A percentile compares a stretch with the other conserved stretches of the same genome.
Conservation (phyloP, 805 yeast species). For the Kazachstania viticola region DNA sequence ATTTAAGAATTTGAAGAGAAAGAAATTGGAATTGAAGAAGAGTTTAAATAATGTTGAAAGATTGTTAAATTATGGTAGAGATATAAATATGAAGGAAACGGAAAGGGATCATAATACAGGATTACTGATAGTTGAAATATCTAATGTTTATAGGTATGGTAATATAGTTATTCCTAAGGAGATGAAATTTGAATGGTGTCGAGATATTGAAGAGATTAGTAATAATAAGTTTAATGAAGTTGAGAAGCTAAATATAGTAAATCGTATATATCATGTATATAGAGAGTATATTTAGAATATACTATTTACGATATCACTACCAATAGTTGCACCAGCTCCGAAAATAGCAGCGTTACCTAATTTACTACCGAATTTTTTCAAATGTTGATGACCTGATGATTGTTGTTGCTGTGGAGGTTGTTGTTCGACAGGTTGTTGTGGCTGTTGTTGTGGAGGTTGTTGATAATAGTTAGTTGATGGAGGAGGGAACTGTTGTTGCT, state of each 20-base stretch:
- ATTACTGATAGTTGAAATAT: constrained; percentile 51
- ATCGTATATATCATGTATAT: constrained; percentile 44
- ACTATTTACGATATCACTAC: constrained; percentile 53
- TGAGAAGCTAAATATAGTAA: constrained; percentile 37
- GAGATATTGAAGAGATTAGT: constrained; percentile 52
- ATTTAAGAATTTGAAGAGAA: constrained; percentile 18
- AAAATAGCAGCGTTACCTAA: constrained; percentile 88
- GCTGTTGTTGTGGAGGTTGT: constrained; percentile 26
- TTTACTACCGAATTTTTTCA: constrained; percentile 64
- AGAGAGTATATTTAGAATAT: background rate
- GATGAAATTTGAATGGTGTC: constrained; percentile 42
- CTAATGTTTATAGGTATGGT: constrained; percentile 43
- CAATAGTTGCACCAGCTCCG: constrained; percentile 94
- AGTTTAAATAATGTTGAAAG: constrained; percentile 49
- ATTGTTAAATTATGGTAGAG: constrained; percentile 30
- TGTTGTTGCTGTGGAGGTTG: constrained; percentile 24
- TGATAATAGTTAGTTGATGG: constrained; percentile 10
- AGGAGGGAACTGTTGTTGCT: constrained; percentile 4
- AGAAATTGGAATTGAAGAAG: constrained; percentile 19
- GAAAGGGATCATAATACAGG: constrained; percentile 38
- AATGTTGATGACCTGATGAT: constrained; percentile 21
- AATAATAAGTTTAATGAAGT: constrained; percentile 31
- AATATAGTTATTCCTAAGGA: constrained; percentile 37
- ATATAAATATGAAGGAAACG: background rate
- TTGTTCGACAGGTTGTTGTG: constrained; percentile 14